Base-by-base conservation (phyloP, 768 basidiomycete species). In the Tricholoma saponaceum region DNA sequence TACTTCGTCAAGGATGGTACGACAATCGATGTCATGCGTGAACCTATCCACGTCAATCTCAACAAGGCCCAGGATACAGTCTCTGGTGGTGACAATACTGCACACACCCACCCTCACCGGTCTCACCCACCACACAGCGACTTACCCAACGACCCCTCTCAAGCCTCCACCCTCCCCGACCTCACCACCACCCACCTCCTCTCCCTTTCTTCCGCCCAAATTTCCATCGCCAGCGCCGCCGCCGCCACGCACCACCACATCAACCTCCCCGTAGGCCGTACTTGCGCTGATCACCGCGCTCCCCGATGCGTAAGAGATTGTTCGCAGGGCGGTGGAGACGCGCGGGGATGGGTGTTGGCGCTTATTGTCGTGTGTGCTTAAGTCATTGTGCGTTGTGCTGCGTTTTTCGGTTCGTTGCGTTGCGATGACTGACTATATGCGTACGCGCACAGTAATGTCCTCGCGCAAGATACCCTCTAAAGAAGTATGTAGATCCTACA, bases 291-390 rank as follows among this genome's bases (percentile, higher is more conserved):
- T 85, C 5, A 64, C 82, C 23, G 72, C 74, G 6, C 71, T 86
- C 4, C 79, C 79, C 10, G 70, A 70, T 6, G 69, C 76, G n/a
- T 80, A 78, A 55, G 62, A 66, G 39, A 83, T 79, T 57, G 74
- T 84, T n/a, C 64, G 68, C 13, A 65, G 75, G 22, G 79, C 80
- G 0, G 62, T 80, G 5, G 63, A 68, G 7, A 62, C 57, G 35
- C 75, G 75, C 5, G n/a, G n/a, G 79, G 79, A 2, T 70, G 69
- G 32, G 79, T 86, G n/a, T 78, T 87, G 47, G 82, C 83, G n/a
- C 83, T 81, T 62, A 73, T 78, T 32, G 77, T 77, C 26, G 79
- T 73, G 28, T 83, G 77, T 58, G 82, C 83, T 33, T 83, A n/a
- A n/a, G n/a, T n/a, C n/a, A 79, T 66, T 64, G 83, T 84, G 63